Conservation (phyloP, 306 rosid species). For the Carpinus viminea region DNA sequence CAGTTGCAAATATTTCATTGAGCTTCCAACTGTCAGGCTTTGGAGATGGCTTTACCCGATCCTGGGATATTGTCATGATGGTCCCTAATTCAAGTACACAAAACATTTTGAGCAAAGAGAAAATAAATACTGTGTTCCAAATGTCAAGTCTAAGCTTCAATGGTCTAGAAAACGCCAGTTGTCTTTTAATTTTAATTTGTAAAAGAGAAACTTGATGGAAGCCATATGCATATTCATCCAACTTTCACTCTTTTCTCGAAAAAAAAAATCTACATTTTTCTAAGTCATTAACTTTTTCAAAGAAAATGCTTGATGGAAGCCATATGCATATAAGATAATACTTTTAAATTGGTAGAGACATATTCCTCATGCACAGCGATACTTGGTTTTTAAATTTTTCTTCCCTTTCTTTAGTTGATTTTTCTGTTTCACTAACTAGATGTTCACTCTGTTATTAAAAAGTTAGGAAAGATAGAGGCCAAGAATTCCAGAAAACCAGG, state of each 20-base stretch:
- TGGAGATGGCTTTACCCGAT: slow-evolving; percentile 84
- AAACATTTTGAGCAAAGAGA: slow-evolving; percentile 13
- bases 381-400: neutral
- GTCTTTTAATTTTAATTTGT: too few relatives aligned
- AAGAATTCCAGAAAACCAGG: neutral
- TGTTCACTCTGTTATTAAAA: neutral
- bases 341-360: neutral
- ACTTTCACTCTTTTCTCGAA: neutral
- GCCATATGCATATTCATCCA: neutral
- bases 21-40: slow-evolving; percentile 91
- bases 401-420: neutral
- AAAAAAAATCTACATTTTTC: neutral
- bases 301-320: neutral
- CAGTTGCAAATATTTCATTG: slow-evolving; percentile 83
- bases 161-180: neutral
- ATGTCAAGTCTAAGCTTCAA: neutral
- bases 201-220: neutral
- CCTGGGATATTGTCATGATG: slow-evolving; percentile 87
- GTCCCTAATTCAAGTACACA: slow-evolving; percentile 46
- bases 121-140: neutral
- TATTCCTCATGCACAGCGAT: neutral
- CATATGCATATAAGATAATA: too few relatives aligned
- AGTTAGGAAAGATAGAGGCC: neutral
- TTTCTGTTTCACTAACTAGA: neutral
- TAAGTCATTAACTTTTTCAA: neutral